phyloP scores from a whole-genome alignment of 225 moss, liverwort and hornwort genomes.

The Polytrichum commune region DNA sequence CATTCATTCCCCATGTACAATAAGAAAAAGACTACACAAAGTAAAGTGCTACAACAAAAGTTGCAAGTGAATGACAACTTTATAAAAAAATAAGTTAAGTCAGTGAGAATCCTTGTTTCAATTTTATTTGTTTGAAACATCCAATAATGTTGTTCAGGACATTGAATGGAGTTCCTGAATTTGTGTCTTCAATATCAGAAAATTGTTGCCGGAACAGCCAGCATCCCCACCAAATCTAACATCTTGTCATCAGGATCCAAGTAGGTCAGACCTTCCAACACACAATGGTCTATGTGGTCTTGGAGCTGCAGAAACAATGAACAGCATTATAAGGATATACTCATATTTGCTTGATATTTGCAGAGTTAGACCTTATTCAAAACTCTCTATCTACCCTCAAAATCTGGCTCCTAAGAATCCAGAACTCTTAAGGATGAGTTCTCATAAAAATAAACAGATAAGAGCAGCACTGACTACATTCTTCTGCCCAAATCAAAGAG shows the following conservation, averaged over 20 bases:
- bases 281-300: constrained; percentile 55
- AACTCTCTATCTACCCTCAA: neutral
- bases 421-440: neutral
- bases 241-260: constrained; percentile 13
- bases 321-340: neutral
- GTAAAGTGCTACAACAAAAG: too few species aligned
- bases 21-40: too few species aligned
- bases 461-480: neutral
- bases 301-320: constrained; percentile 43
- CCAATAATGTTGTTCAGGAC: too few species aligned
- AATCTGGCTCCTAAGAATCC: neutral
- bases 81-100: too few species aligned
- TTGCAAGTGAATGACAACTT: too few species aligned
- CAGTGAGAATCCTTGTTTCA: too few species aligned
- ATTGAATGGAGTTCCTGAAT: too few species aligned
- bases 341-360: neutral
- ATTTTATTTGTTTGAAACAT: too few species aligned
- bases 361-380: neutral
- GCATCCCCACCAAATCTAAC: neutral
- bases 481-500: neutral
- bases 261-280: constrained; percentile 18
- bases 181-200: too few species aligned
- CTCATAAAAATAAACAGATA: neutral
- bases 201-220: too few species aligned
- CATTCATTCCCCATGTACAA: too few species aligned